A percentile compares a stretch with the other conserved stretches of the same genome.
These are phyloP conservation scores for Lepiota brunneoincarnata DNA, from an alignment of 768 basidiomycete species.

Conservation along the genomic window DNA sequence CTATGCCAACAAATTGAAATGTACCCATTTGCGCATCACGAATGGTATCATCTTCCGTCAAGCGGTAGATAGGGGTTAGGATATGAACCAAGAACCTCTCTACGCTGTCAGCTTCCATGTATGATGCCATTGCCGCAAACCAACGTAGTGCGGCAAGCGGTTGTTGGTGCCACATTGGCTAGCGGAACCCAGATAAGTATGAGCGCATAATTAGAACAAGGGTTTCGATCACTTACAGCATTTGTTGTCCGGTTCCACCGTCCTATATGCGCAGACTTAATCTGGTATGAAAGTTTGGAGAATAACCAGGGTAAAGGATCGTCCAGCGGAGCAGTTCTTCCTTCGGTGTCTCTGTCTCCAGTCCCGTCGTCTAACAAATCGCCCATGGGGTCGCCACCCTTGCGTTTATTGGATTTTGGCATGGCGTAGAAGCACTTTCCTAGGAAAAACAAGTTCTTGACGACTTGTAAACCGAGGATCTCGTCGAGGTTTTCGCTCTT, in stretches of 20 bases:
- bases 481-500: slow-evolving; percentile 80
- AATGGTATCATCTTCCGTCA: slow-evolving; percentile 84
- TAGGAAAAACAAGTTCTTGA: slow-evolving; percentile 93
- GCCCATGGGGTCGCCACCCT: slow-evolving; percentile 27
- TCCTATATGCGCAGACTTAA: slow-evolving; percentile 70
- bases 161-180: slow-evolving; percentile 84
- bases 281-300: slow-evolving; percentile 88
- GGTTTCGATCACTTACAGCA: slow-evolving; percentile 33
- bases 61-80: slow-evolving; percentile 80
- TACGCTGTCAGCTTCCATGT: slow-evolving; percentile 57
- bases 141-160: slow-evolving; percentile 81
- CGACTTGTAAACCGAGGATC: slow-evolving; percentile 72
- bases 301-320: slow-evolving; percentile 81
- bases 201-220: neutral
- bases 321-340: slow-evolving; percentile 22
- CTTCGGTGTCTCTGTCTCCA: slow-evolving; percentile 19
- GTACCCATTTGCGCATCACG: slow-evolving; percentile 76
- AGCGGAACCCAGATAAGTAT: slow-evolving; percentile 11
- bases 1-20: slow-evolving; percentile 20
- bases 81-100: slow-evolving; percentile 81
- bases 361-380: slow-evolving; percentile 24
- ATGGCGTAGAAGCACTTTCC: slow-evolving; percentile 75
- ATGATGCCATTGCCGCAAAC: slow-evolving; percentile 88
- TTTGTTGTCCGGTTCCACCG: slow-evolving; percentile 53
- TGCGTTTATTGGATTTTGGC: slow-evolving; percentile 25